Percentiles rank a stretch among this genome's conserved stretches.
Conservation (phyloP, 345 rosid genomes). For the Abelmoschus esculentus region DNA sequence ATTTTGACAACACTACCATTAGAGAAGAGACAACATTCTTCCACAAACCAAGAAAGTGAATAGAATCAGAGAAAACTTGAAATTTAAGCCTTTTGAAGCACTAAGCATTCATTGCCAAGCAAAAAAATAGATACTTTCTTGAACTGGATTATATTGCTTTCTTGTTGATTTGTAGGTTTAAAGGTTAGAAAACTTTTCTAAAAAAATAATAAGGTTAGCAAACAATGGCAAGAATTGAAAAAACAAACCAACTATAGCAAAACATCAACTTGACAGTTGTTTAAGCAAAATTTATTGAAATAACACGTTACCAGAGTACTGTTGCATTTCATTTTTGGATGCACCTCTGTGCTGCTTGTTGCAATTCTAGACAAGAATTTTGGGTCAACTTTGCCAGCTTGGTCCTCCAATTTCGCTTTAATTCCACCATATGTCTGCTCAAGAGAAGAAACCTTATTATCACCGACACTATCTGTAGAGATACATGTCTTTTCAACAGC, state of each 20-base stretch:
- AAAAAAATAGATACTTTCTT: too few species aligned
- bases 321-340: conserved; percentile 28
- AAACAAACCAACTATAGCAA: neutral
- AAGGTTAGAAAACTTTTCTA: too few species aligned
- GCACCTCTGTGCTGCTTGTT: conserved; percentile 11
- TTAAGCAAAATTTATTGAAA: neutral
- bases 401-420: conserved; percentile 17
- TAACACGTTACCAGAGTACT: conserved; percentile 24
- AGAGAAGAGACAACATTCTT: too few species aligned
- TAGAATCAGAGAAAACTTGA: too few species aligned
- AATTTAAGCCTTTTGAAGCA: neutral
- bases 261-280: neutral
- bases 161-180: too few species aligned
- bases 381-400: conserved; percentile 19
- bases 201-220: too few species aligned
- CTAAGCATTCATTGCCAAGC: neutral
- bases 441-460: conserved; percentile 25
- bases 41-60: too few species aligned
- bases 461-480: conserved; percentile 20
- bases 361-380: conserved; percentile 14
- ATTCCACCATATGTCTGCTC: conserved; percentile 18
- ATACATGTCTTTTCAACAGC: conserved; percentile 18
- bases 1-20: too few species aligned
- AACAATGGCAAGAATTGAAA: neutral
- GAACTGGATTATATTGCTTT: too few species aligned